Evolutionary conservation across 345 rosid genomes (phyloP).

Genomic region (Excoecaria agallocha): DNA sequence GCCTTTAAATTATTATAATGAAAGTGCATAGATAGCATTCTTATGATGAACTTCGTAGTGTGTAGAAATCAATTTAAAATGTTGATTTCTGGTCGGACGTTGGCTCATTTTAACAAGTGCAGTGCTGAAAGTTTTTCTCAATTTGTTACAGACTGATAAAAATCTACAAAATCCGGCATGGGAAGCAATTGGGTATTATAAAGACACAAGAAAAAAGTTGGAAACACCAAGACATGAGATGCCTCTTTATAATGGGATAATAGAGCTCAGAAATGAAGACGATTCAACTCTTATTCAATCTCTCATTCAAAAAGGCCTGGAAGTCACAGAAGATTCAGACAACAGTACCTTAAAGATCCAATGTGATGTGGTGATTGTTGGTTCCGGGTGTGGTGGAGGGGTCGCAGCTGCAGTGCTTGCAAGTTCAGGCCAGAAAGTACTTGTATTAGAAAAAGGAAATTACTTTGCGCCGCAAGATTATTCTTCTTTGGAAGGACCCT

Average conservation of each 20-base stretch:
- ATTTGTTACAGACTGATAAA: constrained; percentile 39
- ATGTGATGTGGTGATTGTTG: constrained; percentile 61
- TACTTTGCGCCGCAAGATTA: constrained; percentile 53
- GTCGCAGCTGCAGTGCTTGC: constrained; percentile 75
- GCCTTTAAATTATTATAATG: background rate
- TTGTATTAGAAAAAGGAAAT: constrained; percentile 70
- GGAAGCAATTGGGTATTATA: constrained; percentile 66
- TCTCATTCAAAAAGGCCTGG: constrained; percentile 47
- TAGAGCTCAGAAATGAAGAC: constrained; percentile 26
- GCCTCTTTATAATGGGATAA: constrained; percentile 25
- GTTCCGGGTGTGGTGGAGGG: constrained; percentile 72
- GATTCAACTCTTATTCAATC: constrained; percentile 39
- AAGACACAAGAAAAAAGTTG: constrained; percentile 35
- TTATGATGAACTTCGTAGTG: too few species aligned
- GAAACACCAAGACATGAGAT: constrained; percentile 5
- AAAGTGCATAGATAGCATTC: too few species aligned
- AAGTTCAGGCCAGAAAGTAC: constrained; percentile 51
- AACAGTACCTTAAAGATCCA: constrained; percentile 40
- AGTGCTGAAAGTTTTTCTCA: background rate
- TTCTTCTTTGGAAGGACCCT: constrained; percentile 62
- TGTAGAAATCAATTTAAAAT: background rate
- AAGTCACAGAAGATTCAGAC: constrained; percentile 40
- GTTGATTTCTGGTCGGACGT: background rate
- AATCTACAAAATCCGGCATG: constrained; percentile 48
- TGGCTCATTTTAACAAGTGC: background rate